Evolutionary conservation across 305 asterid species (phyloP).

Genomic region (Withania somnifera): DNA sequence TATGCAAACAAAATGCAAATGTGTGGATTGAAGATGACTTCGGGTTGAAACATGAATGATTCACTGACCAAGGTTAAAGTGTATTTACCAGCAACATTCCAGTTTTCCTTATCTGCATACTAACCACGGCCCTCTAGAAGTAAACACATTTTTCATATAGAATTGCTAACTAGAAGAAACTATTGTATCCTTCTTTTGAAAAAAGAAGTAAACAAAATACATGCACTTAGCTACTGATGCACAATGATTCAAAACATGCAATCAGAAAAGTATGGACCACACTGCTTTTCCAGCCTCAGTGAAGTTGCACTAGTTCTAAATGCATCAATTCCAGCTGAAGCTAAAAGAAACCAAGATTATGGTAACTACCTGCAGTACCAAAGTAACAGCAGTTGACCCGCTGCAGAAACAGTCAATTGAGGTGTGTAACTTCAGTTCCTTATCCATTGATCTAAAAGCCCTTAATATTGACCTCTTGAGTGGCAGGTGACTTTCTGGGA

Average conservation of each 20-base stretch:
- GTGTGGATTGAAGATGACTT: no score
- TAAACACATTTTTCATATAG: background rate
- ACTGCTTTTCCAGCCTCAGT: background rate
- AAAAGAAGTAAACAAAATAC: background rate
- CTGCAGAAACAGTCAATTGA: slow-evolving; percentile 85
- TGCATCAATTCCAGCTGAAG: background rate
- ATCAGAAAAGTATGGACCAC: background rate
- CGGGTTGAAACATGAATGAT: no score
- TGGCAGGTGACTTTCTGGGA: slow-evolving; percentile 60
- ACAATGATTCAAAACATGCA: background rate
- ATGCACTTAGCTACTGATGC: background rate
- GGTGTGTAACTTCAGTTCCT: slow-evolving; percentile 73
- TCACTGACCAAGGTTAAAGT: no score
- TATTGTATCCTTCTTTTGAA: background rate
- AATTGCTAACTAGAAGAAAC: background rate
- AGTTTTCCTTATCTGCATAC: no score
- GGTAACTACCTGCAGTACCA: slow-evolving; percentile 55
- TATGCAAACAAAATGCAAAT: no score
- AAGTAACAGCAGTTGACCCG: slow-evolving; percentile 75
- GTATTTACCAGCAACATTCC: no score
- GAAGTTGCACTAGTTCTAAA: background rate
- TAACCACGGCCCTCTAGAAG: no score
- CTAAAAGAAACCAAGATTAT: background rate
- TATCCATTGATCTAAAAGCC: slow-evolving; percentile 89
- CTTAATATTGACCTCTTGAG: slow-evolving; percentile 53